Base-by-base conservation (phyloP, 108 stramenopile species). In the Parietichytrium sp. region DNA sequence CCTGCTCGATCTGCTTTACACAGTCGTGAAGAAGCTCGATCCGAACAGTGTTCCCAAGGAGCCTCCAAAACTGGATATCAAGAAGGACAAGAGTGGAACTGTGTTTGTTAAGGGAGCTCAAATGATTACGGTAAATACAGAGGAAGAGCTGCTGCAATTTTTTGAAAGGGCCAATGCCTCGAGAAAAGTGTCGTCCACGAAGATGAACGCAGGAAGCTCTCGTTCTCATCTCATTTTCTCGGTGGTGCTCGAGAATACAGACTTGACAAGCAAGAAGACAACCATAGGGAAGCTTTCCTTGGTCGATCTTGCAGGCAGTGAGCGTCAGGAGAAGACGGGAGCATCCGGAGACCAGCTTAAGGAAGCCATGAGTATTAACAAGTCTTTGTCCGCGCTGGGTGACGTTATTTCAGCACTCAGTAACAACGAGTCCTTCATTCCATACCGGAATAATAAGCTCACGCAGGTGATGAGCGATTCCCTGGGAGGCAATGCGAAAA, bases 351-450 rank as follows among this genome's bases (percentile, higher is more conserved):
- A 84, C 3, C 55, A 84, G 31, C 78, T 91, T 12, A 90, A 89
- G 77, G 92, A 93, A 79, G 91, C 92, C 29, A 87, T 86, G 88
- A 78, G 53, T 26, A 93, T 93, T 78, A 93, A 93, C 81, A 91
- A 90, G 80, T 88, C 87, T 38, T 83, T 93, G 16, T 87, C 87
- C 18, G 89, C 91, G 23, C 79, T 93, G 1, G 91, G 91, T 31
- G 91, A 93, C 87, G 93, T 93, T 25, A 91, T 93, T 54, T 81
- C 83, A 38, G 88, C 90, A 10, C 79, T 93, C 31, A 79, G 84
- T 45, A 29, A 23, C 8, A 82, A 61, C 4, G 78, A 81, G 42
- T 84, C 83, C 42, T 54, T 54, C 84, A 79, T 89, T 15, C 88
- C 86, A n/a, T 89, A 87, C 85, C 54, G 88, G 7, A 90, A 91